Base-by-base conservation (phyloP, 2,329 filamentous ascomycete genomes). In the Ophiostoma australiae region DNA sequence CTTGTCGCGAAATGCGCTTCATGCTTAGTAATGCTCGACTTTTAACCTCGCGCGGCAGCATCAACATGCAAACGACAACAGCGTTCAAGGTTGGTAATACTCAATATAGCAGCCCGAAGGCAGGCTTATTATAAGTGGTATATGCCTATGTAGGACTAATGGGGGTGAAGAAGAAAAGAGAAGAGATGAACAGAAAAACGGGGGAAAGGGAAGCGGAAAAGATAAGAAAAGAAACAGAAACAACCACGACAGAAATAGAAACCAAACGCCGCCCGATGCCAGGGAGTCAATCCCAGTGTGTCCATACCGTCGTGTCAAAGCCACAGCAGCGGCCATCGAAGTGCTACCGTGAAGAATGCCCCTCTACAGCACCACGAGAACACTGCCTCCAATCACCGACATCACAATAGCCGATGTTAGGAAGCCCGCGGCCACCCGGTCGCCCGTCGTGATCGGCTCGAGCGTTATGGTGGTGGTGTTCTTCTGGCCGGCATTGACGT, bases 351-450 rank as follows among this genome's bases (percentile, higher is more conserved):
- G 11, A 41, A 41, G 39, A 41, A 41, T 1, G 15, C 4, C 39
- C 13, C 27, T 66, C 81, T 78, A 77, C 41, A 80, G 79, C 71
- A 84, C 77, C 39, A 86, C 78, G 75, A 86, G 87, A 33, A 82
- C 77, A 39, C 81, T 80, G n/a, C 84, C 84, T 17, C 81, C 84
- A 3, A 87, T 66, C 37, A 87, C 77, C 70, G 84, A 82, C 13
- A 84, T 78, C 44, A 82, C 76, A 23, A 88, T 75, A 0, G 85
- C 78, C 8, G 83, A 80, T 33, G 87, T 89, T 72, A 86, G 65
- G 72, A 89, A 84, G 15, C 84, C 86, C 0, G 86, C 87, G 0
- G 84, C 87, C 0, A 85, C 85, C 75, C 80, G 81, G 72, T 88
- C 86, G n/a, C 78, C 80, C 2, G 77, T 80, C 1, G 83, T 84